Conservation (phyloP, 805 yeast genomes). For the Vanderwaltozyma polyspora region DNA sequence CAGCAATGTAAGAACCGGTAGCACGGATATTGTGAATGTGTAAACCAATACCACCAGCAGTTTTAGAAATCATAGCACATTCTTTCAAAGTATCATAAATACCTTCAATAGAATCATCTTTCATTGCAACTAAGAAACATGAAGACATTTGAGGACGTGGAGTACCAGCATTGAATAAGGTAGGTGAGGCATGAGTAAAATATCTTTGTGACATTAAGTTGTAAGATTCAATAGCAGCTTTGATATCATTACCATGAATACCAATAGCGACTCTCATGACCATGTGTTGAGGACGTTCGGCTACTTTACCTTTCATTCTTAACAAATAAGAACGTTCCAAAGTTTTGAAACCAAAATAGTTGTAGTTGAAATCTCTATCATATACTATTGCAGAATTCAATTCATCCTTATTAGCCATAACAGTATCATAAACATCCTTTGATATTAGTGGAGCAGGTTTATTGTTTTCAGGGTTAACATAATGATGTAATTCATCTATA, state of each 20-base stretch:
- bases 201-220: slow-evolving; percentile 75
- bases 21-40: slow-evolving; percentile 82
- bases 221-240: slow-evolving; percentile 68
- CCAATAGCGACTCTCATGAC: slow-evolving; percentile 88
- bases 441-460: slow-evolving; percentile 62
- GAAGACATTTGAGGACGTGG: slow-evolving; percentile 79
- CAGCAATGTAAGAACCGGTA: slow-evolving; percentile 78
- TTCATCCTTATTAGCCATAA: slow-evolving; percentile 49
- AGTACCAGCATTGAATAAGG: slow-evolving; percentile 88
- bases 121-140: slow-evolving; percentile 84
- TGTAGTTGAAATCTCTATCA: slow-evolving; percentile 66
- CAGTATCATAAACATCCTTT: slow-evolving; percentile 50
- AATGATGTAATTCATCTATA: slow-evolving; percentile 57
- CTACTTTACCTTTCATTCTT: slow-evolving; percentile 49
- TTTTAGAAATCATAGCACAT: slow-evolving; percentile 82
- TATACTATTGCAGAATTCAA: slow-evolving; percentile 64
- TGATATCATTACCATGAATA: slow-evolving; percentile 63
- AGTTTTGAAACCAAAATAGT: slow-evolving; percentile 89
- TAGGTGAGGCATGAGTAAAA: slow-evolving; percentile 93
- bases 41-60: slow-evolving; percentile 93
- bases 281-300: slow-evolving; percentile 87
- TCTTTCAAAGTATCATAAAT: slow-evolving; percentile 82
- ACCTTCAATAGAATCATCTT: slow-evolving; percentile 92
- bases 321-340: slow-evolving; percentile 76
- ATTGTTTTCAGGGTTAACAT: slow-evolving; percentile 71